These are phyloP conservation scores for Clonostachys chloroleuca DNA, from an alignment of 2,329 filamentous ascomycete genomes.

Conservation along the genomic window DNA sequence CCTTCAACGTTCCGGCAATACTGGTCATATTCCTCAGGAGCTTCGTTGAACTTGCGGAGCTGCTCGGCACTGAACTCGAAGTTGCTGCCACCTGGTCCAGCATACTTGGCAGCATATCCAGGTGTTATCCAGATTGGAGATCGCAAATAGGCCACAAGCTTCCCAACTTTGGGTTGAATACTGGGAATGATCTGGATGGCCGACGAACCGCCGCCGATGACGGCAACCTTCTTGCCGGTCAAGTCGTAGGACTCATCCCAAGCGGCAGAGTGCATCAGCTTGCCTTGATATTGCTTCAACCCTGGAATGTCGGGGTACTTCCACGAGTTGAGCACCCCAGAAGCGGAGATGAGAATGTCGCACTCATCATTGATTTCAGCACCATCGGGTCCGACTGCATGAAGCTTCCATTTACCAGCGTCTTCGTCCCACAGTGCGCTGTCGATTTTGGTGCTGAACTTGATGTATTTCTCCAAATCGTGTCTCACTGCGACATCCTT, in stretches of 20 bases:
- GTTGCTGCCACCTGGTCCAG: slow-evolving; percentile 15
- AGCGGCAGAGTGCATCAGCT: slow-evolving; percentile 44
- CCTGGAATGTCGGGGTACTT: slow-evolving; percentile 48
- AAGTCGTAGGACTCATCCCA: slow-evolving; percentile 37
- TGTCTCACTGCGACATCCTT: slow-evolving; percentile 10
- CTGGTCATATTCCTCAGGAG: neutral
- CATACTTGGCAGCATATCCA: slow-evolving; percentile 15
- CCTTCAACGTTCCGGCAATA: neutral
- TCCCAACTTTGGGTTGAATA: slow-evolving; percentile 22
- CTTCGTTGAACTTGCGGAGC: slow-evolving; percentile 13
- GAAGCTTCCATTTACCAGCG: slow-evolving; percentile 26
- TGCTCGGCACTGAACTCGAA: neutral
- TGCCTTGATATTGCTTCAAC: slow-evolving; percentile 41
- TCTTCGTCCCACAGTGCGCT: slow-evolving; percentile 32
- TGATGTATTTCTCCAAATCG: slow-evolving; percentile 7
- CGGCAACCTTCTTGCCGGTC: slow-evolving; percentile 33
- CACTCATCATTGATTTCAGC: slow-evolving; percentile 22
- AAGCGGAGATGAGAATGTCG: slow-evolving; percentile 36
- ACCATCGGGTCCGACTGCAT: slow-evolving; percentile 20
- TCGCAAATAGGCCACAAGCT: slow-evolving; percentile 26
- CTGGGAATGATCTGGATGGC: slow-evolving; percentile 45
- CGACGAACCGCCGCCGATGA: slow-evolving; percentile 49
- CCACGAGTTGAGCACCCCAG: slow-evolving; percentile 45
- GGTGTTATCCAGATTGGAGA: slow-evolving; percentile 18
- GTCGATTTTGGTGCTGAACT: slow-evolving; percentile 6